These are phyloP conservation scores for Phytophthora citrophthora DNA, from an alignment of 352 stramenopile species.

Conservation along the genomic window DNA sequence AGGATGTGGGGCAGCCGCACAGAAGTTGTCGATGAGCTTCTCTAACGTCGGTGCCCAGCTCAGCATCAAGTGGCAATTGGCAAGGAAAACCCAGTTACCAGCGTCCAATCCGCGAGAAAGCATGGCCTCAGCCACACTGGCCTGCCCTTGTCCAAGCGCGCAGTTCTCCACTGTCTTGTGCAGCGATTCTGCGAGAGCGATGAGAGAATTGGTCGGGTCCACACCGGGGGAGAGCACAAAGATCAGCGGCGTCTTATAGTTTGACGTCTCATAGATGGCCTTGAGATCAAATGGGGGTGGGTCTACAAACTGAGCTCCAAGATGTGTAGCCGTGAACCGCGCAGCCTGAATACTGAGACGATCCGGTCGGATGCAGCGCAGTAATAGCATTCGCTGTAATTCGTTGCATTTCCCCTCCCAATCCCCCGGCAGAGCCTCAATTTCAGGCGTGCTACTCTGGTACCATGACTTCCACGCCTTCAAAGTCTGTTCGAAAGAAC, in stretches of 20 bases:
- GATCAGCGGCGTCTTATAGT: slow-evolving; percentile 92
- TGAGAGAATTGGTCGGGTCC: slow-evolving; percentile 94
- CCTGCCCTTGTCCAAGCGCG: slow-evolving; percentile 94
- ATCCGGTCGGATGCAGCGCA: slow-evolving; percentile 93
- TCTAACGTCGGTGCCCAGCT: slow-evolving; percentile 95
- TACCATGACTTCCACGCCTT: slow-evolving; percentile 89
- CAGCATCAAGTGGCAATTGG: slow-evolving; percentile 97
- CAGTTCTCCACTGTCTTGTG: slow-evolving; percentile 92
- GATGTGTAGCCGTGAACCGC: slow-evolving; percentile 91
- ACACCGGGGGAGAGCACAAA: slow-evolving; percentile 96
- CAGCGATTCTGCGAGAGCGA: slow-evolving; percentile 82
- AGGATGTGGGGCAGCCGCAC: slow-evolving; percentile 45
- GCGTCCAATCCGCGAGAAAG: slow-evolving; percentile 84
- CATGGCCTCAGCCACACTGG: slow-evolving; percentile 90
- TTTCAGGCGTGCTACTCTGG: slow-evolving; percentile 90
- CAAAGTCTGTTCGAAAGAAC: slow-evolving; percentile 89
- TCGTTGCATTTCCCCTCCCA: slow-evolving; percentile 94
- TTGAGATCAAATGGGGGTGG: slow-evolving; percentile 93
- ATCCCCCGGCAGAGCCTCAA: slow-evolving; percentile 90
- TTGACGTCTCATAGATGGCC: slow-evolving; percentile 90
- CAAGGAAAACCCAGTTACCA: slow-evolving; percentile 95
- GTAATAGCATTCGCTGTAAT: slow-evolving; percentile 93
- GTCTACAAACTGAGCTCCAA: slow-evolving; percentile 93
- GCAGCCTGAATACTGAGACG: slow-evolving; percentile 92
- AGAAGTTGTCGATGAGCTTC: slow-evolving; percentile 94